These are phyloP conservation scores for Globisporangium splendens DNA, from an alignment of 352 stramenopile genomes.

Conservation along the genomic window DNA sequence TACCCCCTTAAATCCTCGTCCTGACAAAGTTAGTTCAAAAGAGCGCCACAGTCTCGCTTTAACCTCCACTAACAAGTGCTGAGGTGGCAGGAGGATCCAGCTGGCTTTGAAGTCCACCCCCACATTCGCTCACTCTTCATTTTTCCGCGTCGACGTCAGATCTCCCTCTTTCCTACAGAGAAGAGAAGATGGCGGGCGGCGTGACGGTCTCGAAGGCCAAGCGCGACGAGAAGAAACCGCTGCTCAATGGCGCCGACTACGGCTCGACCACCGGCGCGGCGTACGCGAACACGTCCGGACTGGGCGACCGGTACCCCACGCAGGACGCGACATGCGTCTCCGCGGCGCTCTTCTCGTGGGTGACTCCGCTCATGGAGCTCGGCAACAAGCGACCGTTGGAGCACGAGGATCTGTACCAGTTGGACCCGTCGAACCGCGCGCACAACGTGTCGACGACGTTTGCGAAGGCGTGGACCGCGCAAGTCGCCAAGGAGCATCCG, in stretches of 20 bases:
- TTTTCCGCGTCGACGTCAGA: background rate
- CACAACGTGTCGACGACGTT: conserved; percentile 42
- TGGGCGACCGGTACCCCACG: conserved; percentile 63
- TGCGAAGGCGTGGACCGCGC: conserved; percentile 32
- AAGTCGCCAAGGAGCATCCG: conserved; percentile 30
- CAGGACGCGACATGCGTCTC: conserved; percentile 49
- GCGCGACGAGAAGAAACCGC: conserved; percentile 25
- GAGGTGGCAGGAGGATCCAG: background rate
- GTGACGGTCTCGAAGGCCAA: conserved; percentile 9
- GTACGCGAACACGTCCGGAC: conserved; percentile 14
- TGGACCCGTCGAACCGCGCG: conserved; percentile 74
- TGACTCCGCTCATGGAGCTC: conserved; percentile 84
- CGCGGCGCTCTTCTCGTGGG: conserved; percentile 84
- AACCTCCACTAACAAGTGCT: background rate
- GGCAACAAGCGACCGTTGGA: conserved; percentile 78
- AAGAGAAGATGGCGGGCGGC: conserved; percentile 5
- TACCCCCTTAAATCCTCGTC: background rate
- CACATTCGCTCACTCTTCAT: background rate
- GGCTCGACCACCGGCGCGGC: background rate
- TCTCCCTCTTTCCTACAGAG: too few species aligned
- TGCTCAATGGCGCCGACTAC: conserved; percentile 19
- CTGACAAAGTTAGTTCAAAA: background rate
- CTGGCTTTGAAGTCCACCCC: background rate
- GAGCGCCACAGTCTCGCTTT: background rate
- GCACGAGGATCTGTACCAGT: conserved; percentile 78